These are phyloP conservation scores for Penicillium psychrosexuale DNA, from an alignment of 2,329 filamentous ascomycete genomes.

Conservation along the genomic window DNA sequence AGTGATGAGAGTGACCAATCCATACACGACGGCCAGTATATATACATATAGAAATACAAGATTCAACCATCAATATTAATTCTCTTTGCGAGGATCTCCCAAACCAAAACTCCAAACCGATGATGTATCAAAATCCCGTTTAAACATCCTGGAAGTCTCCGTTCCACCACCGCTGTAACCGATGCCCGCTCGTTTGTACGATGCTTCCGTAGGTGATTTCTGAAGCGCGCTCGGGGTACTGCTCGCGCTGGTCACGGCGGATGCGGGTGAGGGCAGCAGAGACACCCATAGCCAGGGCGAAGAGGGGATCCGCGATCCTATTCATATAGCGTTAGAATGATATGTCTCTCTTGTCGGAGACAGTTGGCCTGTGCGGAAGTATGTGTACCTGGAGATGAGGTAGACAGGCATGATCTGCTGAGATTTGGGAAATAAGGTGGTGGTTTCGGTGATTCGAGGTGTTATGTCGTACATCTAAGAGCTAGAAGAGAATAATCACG, in stretches of 20 bases:
- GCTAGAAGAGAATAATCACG: neutral
- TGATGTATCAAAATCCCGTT: neutral
- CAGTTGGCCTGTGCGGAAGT: neutral
- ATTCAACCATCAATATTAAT: neutral
- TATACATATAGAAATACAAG: neutral
- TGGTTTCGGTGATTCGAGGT: neutral
- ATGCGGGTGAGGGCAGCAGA: constrained; percentile 54
- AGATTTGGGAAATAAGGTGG: neutral
- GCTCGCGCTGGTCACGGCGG: constrained; percentile 53
- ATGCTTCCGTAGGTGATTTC: constrained; percentile 34
- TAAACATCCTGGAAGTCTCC: constrained; percentile 37
- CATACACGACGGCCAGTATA: neutral
- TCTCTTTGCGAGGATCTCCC: neutral
- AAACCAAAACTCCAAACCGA: neutral
- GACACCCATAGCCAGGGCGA: constrained; percentile 51
- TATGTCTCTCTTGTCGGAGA: neutral
- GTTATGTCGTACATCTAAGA: neutral
- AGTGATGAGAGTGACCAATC: neutral
- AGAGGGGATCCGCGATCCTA: constrained; percentile 54
- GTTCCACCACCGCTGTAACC: constrained; percentile 41
- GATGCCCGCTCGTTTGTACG: constrained; percentile 28
- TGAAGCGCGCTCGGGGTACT: constrained; percentile 37
- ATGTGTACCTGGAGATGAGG: constrained; percentile 41
- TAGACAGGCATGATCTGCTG: constrained; percentile 29
- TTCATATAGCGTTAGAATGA: constrained; percentile 2